Percentiles rank a stretch among this genome's conserved stretches.
These are phyloP conservation scores for Rhazya stricta DNA, from an alignment of 257 asterid genomes.

Conservation along the genomic window DNA sequence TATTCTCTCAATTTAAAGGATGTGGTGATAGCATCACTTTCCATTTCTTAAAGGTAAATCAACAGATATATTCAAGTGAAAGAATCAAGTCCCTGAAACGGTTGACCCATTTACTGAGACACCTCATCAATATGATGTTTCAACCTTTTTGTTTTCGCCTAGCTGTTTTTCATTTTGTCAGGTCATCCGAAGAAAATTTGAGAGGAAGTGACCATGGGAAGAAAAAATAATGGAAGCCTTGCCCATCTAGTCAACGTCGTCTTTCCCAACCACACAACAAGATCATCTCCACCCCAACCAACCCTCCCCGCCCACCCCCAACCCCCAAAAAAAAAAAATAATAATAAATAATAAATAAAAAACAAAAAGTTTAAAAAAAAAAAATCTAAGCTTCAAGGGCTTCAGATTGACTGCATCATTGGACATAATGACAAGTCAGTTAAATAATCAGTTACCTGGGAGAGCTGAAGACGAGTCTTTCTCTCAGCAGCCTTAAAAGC, in stretches of 20 bases:
- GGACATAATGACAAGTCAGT: not conserved
- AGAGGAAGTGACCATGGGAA: not conserved
- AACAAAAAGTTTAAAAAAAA: too few relatives aligned
- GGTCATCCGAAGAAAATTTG: not conserved
- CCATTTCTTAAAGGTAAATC: not conserved
- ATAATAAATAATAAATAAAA: too few relatives aligned
- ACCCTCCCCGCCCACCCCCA: not conserved
- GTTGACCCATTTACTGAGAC: too few relatives aligned
- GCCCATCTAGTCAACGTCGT: too few relatives aligned
- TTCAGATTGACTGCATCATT: not conserved
- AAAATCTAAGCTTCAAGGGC: too few relatives aligned
- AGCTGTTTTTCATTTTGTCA: too few relatives aligned
- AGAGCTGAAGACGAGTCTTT: slow-evolving; percentile 84
- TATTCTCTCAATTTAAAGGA: not conserved
- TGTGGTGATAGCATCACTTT: not conserved
- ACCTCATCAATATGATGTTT: too few relatives aligned
- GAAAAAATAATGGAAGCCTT: not conserved
- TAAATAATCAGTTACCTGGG: slow-evolving; percentile 52
- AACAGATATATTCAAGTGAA: not conserved
- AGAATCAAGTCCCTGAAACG: not conserved
- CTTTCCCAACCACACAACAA: too few relatives aligned
- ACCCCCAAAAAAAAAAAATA: not conserved
- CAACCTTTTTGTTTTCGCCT: too few relatives aligned
- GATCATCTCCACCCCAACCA: too few relatives aligned
- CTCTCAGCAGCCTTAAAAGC: slow-evolving; percentile 97